Evolutionary conservation across 768 basidiomycete species (phyloP), one percentile per base, ranked within the genome.

Genomic region (Suillus brevipes): DNA sequence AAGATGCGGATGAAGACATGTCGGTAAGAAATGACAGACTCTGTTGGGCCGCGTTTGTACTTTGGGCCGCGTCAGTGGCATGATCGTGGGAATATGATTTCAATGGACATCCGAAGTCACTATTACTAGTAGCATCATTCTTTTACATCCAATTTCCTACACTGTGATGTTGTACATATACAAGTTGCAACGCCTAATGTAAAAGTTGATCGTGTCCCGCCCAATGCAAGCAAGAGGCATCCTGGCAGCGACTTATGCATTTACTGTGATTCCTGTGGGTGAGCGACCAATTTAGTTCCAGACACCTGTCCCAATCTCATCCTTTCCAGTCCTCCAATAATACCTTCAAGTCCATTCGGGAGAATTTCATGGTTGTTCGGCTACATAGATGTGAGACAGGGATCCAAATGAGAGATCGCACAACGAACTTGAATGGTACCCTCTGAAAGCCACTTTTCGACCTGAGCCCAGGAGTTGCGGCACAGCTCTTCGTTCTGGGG

Each of bases 1-100:
- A 76, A 42, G 84, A 82, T 36, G 84, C 71, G 50, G 83, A 72
- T 59, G 83, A 76, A 16, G 83, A 80, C 80, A 83, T 81, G 65
- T 66, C 65, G 55, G 61, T 63, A 65, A 13, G 34, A 37, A 20
- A 25, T 65, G 10, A 36, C 8, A 43, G 34, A 16, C 64, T 36
- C 36, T 7, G 49, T 50, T 28, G 12, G 4, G 40, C 36, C 37
- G 62, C 55, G 57, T 40, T 50, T 28, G 37, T 9, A 13, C n/a
- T 56, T 31, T 37, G 6, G 58, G 58, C 58, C 63, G 63, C 63
- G 63, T 64, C 63, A 62, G 63, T 64, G 63, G n/a, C 13, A 57
- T 28, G 40, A 60, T 10, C 75, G 74, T 75, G 74, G 16, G 75
- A 62, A 42, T 28, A 16, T 60, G n/a, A 31, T 28, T 61, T 43